A percentile compares a stretch with the other conserved stretches of the same genome.
Conservation (phyloP, 2,329 filamentous ascomycete genomes). For the Xylariaceae sp. region DNA sequence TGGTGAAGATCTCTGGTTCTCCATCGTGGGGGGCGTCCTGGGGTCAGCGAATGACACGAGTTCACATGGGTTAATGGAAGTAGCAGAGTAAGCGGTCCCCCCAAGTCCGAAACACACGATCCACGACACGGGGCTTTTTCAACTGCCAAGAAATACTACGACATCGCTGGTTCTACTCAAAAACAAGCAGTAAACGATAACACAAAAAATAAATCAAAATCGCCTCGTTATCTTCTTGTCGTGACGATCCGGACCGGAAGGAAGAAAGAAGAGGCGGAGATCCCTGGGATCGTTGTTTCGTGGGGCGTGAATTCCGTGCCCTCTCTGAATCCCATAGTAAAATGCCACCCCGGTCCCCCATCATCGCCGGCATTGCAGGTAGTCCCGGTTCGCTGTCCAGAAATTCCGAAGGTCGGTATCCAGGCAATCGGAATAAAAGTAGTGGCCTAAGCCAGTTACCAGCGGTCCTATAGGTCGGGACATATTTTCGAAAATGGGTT, state of each 20-base stretch:
- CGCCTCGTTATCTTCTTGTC: no score
- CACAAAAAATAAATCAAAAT: no score
- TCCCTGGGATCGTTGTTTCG: no score
- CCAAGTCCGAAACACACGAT: not conserved
- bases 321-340: not conserved
- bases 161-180: no score
- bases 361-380: not conserved
- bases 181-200: no score
- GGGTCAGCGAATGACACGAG: constrained; percentile 15
- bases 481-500: not conserved
- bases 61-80: constrained; percentile 7
- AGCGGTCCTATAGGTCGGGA: not conserved
- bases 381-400: not conserved
- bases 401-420: not conserved
- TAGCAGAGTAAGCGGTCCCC: not conserved
- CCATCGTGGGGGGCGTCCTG: constrained; percentile 1
- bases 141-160: no score
- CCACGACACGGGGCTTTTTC: not conserved
- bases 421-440: constrained; percentile 1
- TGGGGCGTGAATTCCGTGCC: no score
- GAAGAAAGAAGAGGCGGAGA: no score
- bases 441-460: not conserved
- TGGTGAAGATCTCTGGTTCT: constrained; percentile 19
- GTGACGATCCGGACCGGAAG: no score
- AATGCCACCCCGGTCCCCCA: not conserved